Base-by-base conservation (phyloP, 2,329 filamentous ascomycete species). In the Metarhizium robertsii region DNA sequence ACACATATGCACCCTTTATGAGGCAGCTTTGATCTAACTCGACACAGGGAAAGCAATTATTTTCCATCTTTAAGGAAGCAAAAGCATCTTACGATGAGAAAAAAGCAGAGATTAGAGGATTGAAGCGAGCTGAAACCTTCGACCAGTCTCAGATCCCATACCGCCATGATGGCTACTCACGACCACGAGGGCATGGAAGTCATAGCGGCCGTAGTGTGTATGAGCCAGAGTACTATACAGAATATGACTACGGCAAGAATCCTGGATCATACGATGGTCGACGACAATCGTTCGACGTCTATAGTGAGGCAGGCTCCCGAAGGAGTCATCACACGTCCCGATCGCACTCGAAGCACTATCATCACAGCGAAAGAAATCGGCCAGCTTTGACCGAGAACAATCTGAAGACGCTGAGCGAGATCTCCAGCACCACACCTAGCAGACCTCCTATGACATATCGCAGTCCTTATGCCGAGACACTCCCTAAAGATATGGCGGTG, bases 61-160 rank as follows among this genome's bases (percentile, higher is more conserved):
- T 95, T 66, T 86, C 85, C 67, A 87, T 96, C 66, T 95, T 95
- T 79, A 95, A 90, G 69, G 91, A 96, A 68, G 92, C 92, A 60
- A 90, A 90, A 68, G 84, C 86, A 54, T 88, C 89, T 57, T 97
- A 97, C 72, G 81, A 86, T 56, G 90, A 95, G 66, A 89, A 89
- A 67, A 96, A 95, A 70, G 87, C 89, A 6, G 84, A 91, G 62
- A 80, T 96, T 63, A 85, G 84, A 68, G 83, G 86, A 20, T 62
- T 77, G 48, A 81, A 84, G 64, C 84, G 86, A 65, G 78, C 86
- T 54, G 80, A 85, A 60, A 86, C 78, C 3, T 79, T 76, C 59
- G 74, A 80, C 56, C 67, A 56, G 49, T 62, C 59, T 11, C 60
- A 55, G 49, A 64, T 54, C 54, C 52, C 59, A 53, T 57, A 51